Percentiles rank a stretch among this genome's conserved stretches.
phyloP scores from a whole-genome alignment of 2,329 filamentous ascomycete species.

The Teratosphaeria epicoccoides region DNA sequence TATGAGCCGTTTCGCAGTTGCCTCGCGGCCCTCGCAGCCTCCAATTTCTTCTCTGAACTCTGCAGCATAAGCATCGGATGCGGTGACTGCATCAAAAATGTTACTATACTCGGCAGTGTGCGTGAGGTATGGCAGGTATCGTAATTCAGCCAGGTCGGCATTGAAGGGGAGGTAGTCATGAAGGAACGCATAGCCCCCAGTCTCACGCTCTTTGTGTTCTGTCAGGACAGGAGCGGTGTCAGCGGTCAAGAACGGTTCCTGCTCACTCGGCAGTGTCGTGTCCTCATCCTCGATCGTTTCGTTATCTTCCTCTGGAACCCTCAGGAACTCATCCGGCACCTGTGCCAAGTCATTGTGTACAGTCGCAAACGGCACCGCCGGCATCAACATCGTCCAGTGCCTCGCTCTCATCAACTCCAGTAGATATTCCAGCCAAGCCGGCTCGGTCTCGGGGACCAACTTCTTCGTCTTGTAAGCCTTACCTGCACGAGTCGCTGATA shows the following conservation, averaged over 20 bases:
- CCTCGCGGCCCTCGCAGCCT: conserved; percentile 44
- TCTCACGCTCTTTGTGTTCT: conserved; percentile 35
- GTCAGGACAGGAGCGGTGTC: conserved; percentile 10
- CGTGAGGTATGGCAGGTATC: conserved; percentile 47
- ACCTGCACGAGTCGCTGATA: conserved; percentile 31
- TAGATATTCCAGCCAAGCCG: conserved; percentile 68
- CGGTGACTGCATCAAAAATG: conserved; percentile 28
- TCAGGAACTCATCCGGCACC: conserved; percentile 54
- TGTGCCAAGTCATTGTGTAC: conserved; percentile 67
- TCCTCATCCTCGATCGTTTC: conserved; percentile 3
- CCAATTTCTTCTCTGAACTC: conserved; percentile 56
- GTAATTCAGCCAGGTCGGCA: conserved; percentile 38
- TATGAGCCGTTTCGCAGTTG: conserved; percentile 22
- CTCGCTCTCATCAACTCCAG: conserved; percentile 65
- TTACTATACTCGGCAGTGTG: conserved; percentile 49
- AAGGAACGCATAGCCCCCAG: conserved; percentile 38
- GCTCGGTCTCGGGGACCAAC: conserved; percentile 55
- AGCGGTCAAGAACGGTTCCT: conserved; percentile 29
- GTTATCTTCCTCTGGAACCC: not conserved
- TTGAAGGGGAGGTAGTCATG: conserved; percentile 39
- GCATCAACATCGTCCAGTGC: conserved; percentile 73
- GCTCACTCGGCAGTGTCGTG: not conserved
- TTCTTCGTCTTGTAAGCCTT: conserved; percentile 33
- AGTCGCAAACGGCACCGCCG: conserved; percentile 54
- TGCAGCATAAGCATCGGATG: conserved; percentile 43